Evolutionary conservation across 331 rosid genomes (phyloP), one percentile per base, ranked within the genome.

Genomic region (Pyracantha coccinea): DNA sequence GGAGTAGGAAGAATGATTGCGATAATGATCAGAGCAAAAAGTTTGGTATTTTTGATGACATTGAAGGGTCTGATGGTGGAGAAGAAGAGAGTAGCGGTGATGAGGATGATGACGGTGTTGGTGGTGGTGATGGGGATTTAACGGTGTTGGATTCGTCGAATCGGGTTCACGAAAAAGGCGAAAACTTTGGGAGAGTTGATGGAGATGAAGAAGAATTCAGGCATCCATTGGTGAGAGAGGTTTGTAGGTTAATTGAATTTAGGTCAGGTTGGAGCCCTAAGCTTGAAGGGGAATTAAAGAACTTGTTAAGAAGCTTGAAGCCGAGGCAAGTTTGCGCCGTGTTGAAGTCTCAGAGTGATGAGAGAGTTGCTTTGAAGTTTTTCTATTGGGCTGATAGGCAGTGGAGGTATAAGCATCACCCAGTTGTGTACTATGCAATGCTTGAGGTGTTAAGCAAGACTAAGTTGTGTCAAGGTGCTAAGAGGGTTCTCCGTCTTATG

Each of bases 341-440:
- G 83, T 76, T 94, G 85, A 83, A 77, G 71, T 88, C 92, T 73
- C 94, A 86, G 75, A 81, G 35, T 1, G 97, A 92, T 72, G 97
- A 94, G 50, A 82, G 97, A 27, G 76, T 87, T 78, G 95, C 99
- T 78, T 83, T 94, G 89, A 76, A 66, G 4, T 87, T 90, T 71
- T 94, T 92, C 79, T 90, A 90, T 58, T 92, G 97, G 99, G 96
- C 92, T 32, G 97, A 94, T 82, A 77, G 92, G 79, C 90, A 88
- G 65, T 92, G 99, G 99, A 87, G 96, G 57, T 90, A 92, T 47
- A 81, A 82, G 20, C 96, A 92, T 29, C 78, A 85, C 28, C 74
- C 82, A 1, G 13, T 84, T 54, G 96, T 88, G 32, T 92, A 87
- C 80, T 82, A 88, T 67, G 79, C 89, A 19, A 87, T 91, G 91